Evolutionary conservation across 306 rosid species (phyloP).

Genomic region (Mucuna pruriens): DNA sequence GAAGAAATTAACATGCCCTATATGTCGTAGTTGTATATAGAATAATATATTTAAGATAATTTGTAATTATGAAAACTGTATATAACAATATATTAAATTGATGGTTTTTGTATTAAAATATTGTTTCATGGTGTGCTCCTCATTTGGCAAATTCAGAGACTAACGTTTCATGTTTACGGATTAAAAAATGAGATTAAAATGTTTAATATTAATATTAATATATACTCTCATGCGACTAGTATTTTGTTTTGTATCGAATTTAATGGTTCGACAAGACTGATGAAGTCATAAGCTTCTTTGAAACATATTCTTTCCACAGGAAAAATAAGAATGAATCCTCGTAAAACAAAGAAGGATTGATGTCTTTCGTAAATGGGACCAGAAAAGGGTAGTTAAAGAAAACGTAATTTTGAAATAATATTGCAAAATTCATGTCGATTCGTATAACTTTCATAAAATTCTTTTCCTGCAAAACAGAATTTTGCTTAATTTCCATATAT

Average conservation of each 20-base stretch:
- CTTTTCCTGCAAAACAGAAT: not conserved
- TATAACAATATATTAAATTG: not conserved
- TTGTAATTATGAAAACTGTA: not conserved
- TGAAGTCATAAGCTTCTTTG: not conserved
- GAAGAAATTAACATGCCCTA: constrained; percentile 53
- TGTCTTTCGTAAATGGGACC: not conserved
- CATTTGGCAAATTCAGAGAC: not conserved
- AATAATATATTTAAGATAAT: too few species aligned
- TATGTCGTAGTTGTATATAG: constrained; percentile 39
- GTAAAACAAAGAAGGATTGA: not conserved
- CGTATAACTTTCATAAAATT: not conserved
- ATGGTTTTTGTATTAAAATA: not conserved
- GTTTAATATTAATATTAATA: too few species aligned
- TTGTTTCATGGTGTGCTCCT: not conserved
- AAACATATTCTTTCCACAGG: not conserved
- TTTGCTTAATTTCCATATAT: not conserved
- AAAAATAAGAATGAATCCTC: not conserved
- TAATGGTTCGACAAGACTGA: not conserved
- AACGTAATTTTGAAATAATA: not conserved
- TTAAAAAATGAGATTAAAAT: not conserved
- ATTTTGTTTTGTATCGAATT: not conserved
- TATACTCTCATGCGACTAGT: not conserved
- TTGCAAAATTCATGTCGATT: not conserved
- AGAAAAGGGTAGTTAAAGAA: not conserved
- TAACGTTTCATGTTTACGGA: not conserved